Percentiles rank a stretch among this genome's conserved stretches.
Conservation (phyloP, 2,329 filamentous ascomycete species). For the Alternaria tenuissima region DNA sequence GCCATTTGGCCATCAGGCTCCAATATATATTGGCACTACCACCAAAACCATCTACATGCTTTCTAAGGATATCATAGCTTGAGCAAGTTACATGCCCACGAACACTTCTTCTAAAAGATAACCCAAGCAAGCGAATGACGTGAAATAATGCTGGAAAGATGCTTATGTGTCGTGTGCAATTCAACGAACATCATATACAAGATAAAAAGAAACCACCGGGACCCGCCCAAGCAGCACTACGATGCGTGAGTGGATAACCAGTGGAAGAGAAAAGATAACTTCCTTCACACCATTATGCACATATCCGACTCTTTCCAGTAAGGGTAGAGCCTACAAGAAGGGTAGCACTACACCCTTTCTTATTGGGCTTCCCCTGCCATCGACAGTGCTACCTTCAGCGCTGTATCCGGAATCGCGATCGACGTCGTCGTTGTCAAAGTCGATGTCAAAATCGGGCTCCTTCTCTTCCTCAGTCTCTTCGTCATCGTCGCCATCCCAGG, state of each 20-base stretch:
- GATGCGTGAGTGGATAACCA: slow-evolving; percentile 10
- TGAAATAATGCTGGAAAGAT: slow-evolving; percentile 3
- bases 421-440: slow-evolving; percentile 78
- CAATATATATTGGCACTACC: background rate
- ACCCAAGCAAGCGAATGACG: background rate
- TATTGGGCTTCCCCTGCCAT: slow-evolving; percentile 45
- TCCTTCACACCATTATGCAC: background rate
- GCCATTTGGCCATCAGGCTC: background rate
- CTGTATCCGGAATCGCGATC: slow-evolving; percentile 54
- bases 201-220: slow-evolving; percentile 9
- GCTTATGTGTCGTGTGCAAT: background rate
- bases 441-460: slow-evolving; percentile 85
- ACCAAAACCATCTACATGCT: background rate
- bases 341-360: slow-evolving; percentile 47
- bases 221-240: slow-evolving; percentile 11
- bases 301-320: background rate
- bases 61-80: slow-evolving; percentile 7
- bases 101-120: background rate
- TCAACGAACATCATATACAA: slow-evolving; percentile 6
- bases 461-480: slow-evolving; percentile 55
- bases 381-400: slow-evolving; percentile 48
- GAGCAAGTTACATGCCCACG: background rate
- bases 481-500: slow-evolving; percentile 66
- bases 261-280: background rate
- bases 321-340: slow-evolving; percentile 28